A percentile compares a stretch with the other conserved stretches of the same genome.
These are phyloP conservation scores for Cladorrhinum sp. DNA, from an alignment of 2,329 filamentous ascomycete genomes.

Conservation along the genomic window DNA sequence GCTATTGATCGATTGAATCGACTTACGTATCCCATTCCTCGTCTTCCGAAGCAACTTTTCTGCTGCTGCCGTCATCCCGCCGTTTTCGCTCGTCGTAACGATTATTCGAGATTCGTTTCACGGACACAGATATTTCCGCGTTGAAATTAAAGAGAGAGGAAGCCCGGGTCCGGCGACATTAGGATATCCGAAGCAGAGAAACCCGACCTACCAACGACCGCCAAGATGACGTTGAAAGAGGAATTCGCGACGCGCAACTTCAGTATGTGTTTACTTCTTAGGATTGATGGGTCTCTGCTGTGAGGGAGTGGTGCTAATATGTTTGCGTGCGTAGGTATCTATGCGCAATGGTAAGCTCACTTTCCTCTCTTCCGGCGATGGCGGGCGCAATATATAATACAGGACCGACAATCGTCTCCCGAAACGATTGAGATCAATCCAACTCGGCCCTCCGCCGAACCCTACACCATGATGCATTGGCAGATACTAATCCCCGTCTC, in stretches of 20 bases:
- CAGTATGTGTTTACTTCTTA: slow-evolving; percentile 48
- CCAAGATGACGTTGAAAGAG: slow-evolving; percentile 67
- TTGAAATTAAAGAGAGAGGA: not conserved
- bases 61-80: too few relatives aligned
- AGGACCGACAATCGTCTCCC: slow-evolving; percentile 2
- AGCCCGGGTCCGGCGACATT: too few relatives aligned
- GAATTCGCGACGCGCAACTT: slow-evolving; percentile 73
- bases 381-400: not conserved
- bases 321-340: slow-evolving; percentile 58
- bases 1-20: too few relatives aligned
- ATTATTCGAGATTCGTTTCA: too few relatives aligned
- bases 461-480: not conserved
- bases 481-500: slow-evolving; percentile 15
- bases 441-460: not conserved
- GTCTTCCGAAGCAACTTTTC: too few relatives aligned
- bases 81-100: too few relatives aligned
- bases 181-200: too few relatives aligned
- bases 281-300: not conserved
- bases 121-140: too few relatives aligned
- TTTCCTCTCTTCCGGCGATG: not conserved
- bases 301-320: slow-evolving; percentile 14
- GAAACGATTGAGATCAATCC: too few relatives aligned
- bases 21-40: too few relatives aligned
- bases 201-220: slow-evolving; percentile 21
- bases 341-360: slow-evolving; percentile 67